Conservation (phyloP, 2,329 filamentous ascomycete genomes). For the Beauveria medogensis region DNA sequence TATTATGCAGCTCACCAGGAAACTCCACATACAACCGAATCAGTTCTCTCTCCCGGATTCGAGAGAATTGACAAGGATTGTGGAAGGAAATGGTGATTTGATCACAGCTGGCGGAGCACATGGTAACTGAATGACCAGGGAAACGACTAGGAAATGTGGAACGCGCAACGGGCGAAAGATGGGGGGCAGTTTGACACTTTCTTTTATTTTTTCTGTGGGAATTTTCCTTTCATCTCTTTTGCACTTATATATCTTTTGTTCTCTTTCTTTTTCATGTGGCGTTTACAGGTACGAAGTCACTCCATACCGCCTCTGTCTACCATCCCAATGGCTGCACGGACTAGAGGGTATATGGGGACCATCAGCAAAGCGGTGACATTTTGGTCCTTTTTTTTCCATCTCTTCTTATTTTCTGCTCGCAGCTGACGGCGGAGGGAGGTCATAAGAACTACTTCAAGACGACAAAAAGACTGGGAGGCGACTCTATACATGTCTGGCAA, state of each 20-base stretch:
- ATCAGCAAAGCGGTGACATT: background rate
- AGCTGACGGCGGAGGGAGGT: background rate
- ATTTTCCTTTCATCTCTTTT: background rate
- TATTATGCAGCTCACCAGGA: slow-evolving; percentile 77
- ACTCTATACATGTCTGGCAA: slow-evolving; percentile 25
- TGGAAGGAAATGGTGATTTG: slow-evolving; percentile 45
- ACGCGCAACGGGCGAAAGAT: background rate
- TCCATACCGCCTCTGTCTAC: background rate
- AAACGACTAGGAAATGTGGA: background rate
- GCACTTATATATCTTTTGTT: background rate
- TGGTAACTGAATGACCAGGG: background rate
- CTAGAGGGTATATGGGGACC: background rate
- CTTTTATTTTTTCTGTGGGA: background rate
- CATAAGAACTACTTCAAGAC: background rate
- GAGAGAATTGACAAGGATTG: slow-evolving; percentile 46
- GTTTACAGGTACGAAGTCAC: background rate
- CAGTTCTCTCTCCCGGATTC: slow-evolving; percentile 28
- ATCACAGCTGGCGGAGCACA: background rate
- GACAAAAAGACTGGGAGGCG: slow-evolving; percentile 16
- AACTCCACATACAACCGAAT: slow-evolving; percentile 61
- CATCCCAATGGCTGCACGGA: background rate
- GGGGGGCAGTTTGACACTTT: background rate
- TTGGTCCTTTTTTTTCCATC: background rate
- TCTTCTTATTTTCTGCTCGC: background rate
- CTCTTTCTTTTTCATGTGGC: slow-evolving; percentile 10